A percentile compares a stretch with the other conserved stretches of the same genome.
Evolutionary conservation across 371 early-diverging fungal species (phyloP).

Genomic region (Actinomucor elegans): DNA sequence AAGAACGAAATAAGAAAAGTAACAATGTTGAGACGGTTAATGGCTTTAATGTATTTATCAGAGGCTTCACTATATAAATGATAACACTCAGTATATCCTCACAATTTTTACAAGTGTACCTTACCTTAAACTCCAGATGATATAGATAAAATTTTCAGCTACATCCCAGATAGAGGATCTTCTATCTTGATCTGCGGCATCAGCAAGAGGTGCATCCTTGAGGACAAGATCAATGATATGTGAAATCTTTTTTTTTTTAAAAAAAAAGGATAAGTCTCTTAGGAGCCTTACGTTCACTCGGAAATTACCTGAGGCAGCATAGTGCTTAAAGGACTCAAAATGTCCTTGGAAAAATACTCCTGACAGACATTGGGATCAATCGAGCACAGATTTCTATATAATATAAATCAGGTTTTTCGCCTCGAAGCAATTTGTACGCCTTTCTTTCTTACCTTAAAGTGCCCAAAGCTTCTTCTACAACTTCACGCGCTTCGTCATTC

Average conservation of each 20-base stretch:
- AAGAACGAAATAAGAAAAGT: conserved; percentile 73
- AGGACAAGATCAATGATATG: conserved; percentile 50
- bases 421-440: too few relatives aligned
- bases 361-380: conserved; percentile 62
- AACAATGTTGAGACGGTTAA: conserved; percentile 65
- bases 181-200: conserved; percentile 52
- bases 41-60: conserved; percentile 60
- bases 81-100: neutral
- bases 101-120: too few relatives aligned
- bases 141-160: conserved; percentile 72
- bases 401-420: neutral
- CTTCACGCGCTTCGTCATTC: conserved; percentile 71
- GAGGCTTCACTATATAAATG: conserved; percentile 60
- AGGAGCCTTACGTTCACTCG: too few relatives aligned
- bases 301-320: conserved; percentile 54
- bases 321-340: conserved; percentile 55
- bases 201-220: conserved; percentile 41
- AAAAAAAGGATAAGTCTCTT: too few relatives aligned
- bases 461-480: conserved; percentile 77
- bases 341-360: conserved; percentile 70
- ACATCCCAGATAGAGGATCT: conserved; percentile 70
- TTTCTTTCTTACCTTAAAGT: conserved; percentile 57
- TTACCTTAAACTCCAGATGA: conserved; percentile 65
- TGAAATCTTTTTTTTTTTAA: conserved; percentile 29
- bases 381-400: conserved; percentile 59